Conservation (phyloP, 129 eudicot genomes). For the Flaveria trinervia region DNA sequence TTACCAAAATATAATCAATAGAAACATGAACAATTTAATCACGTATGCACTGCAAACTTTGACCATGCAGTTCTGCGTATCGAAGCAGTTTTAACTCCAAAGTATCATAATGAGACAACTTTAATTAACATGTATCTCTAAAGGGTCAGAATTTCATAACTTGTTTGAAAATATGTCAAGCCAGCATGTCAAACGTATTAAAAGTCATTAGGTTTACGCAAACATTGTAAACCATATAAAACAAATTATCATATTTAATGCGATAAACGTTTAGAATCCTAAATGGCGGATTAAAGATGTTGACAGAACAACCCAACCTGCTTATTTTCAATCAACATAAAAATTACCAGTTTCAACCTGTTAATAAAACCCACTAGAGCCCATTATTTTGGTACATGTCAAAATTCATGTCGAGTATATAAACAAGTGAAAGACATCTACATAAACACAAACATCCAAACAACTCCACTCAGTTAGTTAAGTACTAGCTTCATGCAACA, state of each 20-base stretch:
- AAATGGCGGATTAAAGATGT: background rate
- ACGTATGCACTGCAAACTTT: constrained; percentile 7
- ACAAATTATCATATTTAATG: background rate
- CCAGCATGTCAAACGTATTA: background rate
- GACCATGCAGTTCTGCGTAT: background rate
- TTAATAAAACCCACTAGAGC: background rate
- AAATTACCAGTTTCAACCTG: background rate
- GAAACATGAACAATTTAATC: background rate
- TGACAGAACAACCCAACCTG: background rate
- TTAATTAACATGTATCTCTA: background rate
- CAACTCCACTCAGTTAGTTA: background rate
- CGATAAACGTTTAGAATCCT: background rate
- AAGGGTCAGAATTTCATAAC: background rate
- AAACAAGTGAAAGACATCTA: background rate
- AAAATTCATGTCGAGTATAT: background rate
- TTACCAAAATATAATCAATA: background rate
- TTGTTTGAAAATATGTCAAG: background rate
- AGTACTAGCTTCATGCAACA: background rate
- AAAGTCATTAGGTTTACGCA: background rate
- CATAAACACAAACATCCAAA: background rate
- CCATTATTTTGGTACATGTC: background rate
- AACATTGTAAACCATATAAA: background rate
- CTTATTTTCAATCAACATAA: background rate
- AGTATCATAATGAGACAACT: background rate
- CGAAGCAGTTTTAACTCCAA: background rate